Evolutionary conservation across 148 eudicot genomes (phyloP), one percentile per base, ranked within the genome.

Genomic region (Vaccinium macrocarpon): DNA sequence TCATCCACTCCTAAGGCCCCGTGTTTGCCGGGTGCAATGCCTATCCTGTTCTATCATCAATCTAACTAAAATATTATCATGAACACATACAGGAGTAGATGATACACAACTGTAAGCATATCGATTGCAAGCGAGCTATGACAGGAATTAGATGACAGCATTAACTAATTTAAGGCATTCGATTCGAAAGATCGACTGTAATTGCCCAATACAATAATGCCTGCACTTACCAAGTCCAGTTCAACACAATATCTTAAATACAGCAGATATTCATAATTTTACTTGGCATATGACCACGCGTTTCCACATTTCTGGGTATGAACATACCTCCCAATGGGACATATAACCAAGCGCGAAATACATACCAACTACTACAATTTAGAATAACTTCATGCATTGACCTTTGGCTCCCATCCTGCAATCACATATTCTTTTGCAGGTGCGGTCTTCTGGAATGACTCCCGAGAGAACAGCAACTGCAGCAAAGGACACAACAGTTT

Each of bases 351-450:
- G 62, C 62, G 19, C 1, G 18, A 79, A 18, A 8, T 29, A 29
- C 81, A 78, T 53, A 55, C 8, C 15, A 0, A 51, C 49, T 56
- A 8, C n/a, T 78, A 53, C 21, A 81, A 25, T 29, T 48, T 64
- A 64, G 57, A 81, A 23, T 14, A 81, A 46, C 48, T 82, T 91
- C 92, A 91, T 23, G 93, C 85, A 78, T 90, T 88, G 81, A 90
- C 90, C 88, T 91, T 91, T 29, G 89, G 86, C 23, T 88, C 93
- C 93, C 93, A 91, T 38, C 92, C 91, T 48, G 92, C 90, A 84
- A 88, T 62, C 25, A 91, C 86, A 38, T 88, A 57, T 61, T 90
- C 91, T 85, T 88, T 87, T 8, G 90, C 89, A 32, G 93, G 84
- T 84, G 85, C 82, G 51, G 92, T 91, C 42, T 91, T 91, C 90